A percentile compares a stretch with the other conserved stretches of the same genome.
Conservation (phyloP, 2,329 filamentous ascomycete species). For the Talaromyces rugulosus region DNA sequence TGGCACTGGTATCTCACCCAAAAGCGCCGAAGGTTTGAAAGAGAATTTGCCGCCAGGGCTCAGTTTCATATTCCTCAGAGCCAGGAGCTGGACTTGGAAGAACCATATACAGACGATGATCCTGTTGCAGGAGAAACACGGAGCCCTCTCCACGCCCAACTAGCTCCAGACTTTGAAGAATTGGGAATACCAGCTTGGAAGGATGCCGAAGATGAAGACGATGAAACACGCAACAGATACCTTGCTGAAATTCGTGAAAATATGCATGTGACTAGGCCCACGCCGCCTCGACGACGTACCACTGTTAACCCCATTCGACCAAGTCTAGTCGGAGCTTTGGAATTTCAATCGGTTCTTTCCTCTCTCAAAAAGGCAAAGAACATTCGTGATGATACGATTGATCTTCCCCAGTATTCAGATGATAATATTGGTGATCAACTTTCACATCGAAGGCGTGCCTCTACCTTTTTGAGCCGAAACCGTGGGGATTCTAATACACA, state of each 20-base stretch:
- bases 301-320: conserved; percentile 83
- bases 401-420: conserved; percentile 59
- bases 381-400: conserved; percentile 65
- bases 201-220: conserved; percentile 48
- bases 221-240: conserved; percentile 55
- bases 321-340: conserved; percentile 86
- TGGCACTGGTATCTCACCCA: conserved; percentile 86
- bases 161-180: conserved; percentile 61
- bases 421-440: conserved; percentile 11
- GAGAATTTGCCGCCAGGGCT: conserved; percentile 68
- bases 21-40: conserved; percentile 57
- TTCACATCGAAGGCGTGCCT: conserved; percentile 18
- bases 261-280: conserved; percentile 79
- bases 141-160: conserved; percentile 45
- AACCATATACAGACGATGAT: conserved; percentile 55
- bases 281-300: conserved; percentile 61
- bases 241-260: conserved; percentile 82
- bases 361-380: conserved; percentile 79
- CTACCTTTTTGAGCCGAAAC: conserved; percentile 16
- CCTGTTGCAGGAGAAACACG: conserved; percentile 43
- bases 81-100: conserved; percentile 56
- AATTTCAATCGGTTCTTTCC: conserved; percentile 88
- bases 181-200: conserved; percentile 50
- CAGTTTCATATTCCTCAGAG: conserved; percentile 63
- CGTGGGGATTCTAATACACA: conserved; percentile 24